phyloP scores from a whole-genome alignment of 2,329 filamentous ascomycete genomes.

The Phoma sp. region DNA sequence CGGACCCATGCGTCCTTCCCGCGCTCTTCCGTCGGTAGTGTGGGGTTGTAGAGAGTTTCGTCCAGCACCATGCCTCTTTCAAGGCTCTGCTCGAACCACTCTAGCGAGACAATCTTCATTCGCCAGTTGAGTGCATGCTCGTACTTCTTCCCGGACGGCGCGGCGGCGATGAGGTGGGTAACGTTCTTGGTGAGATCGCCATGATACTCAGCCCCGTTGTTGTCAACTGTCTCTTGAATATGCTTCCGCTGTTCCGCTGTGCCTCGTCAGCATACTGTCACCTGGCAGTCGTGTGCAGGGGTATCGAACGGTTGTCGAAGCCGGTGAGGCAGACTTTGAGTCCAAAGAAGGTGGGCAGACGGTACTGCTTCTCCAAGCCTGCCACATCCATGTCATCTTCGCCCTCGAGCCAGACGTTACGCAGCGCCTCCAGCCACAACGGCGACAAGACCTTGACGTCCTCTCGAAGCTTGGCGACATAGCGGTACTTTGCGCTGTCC shows the following conservation, averaged over 20 bases:
- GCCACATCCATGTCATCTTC: slow-evolving; percentile 76
- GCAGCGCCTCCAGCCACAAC: slow-evolving; percentile 84
- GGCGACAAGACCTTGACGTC: slow-evolving; percentile 84
- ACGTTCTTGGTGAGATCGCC: slow-evolving; percentile 86
- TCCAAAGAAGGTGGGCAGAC: slow-evolving; percentile 68
- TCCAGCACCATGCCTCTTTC: slow-evolving; percentile 90
- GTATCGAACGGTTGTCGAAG: slow-evolving; percentile 66
- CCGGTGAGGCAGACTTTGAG: slow-evolving; percentile 74
- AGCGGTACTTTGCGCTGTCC: slow-evolving; percentile 91
- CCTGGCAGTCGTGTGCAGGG: neutral
- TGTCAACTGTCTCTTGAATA: slow-evolving; percentile 71
- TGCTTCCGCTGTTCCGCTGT: slow-evolving; percentile 70
- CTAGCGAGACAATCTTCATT: slow-evolving; percentile 77
- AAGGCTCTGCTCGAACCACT: slow-evolving; percentile 86
- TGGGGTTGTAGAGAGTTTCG: slow-evolving; percentile 82
- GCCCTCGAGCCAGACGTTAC: slow-evolving; percentile 80
- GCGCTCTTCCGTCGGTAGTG: slow-evolving; percentile 72
- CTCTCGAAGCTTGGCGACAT: slow-evolving; percentile 86
- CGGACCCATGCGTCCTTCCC: slow-evolving; percentile 78
- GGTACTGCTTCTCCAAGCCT: slow-evolving; percentile 71
- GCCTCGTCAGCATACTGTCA: slow-evolving; percentile 34
- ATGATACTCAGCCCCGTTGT: slow-evolving; percentile 82
- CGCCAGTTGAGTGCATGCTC: slow-evolving; percentile 84
- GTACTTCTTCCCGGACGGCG: slow-evolving; percentile 88
- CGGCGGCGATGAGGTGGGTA: slow-evolving; percentile 84